Conservation (phyloP, 139 green algal species). For the Prasinococcaceae sp. region DNA sequence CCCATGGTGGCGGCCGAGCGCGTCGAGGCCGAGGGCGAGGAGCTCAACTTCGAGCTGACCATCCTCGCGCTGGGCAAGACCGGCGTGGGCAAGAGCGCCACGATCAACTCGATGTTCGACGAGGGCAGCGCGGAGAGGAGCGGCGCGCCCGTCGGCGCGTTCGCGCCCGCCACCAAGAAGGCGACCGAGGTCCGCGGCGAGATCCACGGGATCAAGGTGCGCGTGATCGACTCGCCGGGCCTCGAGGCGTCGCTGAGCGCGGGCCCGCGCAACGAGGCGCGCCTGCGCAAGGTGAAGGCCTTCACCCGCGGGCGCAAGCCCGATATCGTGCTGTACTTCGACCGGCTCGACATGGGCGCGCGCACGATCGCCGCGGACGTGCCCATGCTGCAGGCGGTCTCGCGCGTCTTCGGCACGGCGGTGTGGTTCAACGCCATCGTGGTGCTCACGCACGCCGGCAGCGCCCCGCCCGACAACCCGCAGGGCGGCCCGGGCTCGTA, state of each 20-base stretch:
- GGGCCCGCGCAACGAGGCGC: conserved; percentile 33
- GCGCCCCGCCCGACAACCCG: conserved; percentile 44
- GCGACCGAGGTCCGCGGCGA: conserved; percentile 32
- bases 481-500: conserved; percentile 30
- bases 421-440: conserved; percentile 60
- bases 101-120: conserved; percentile 48
- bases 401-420: conserved; percentile 39
- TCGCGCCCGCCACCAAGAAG: conserved; percentile 24
- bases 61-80: conserved; percentile 57
- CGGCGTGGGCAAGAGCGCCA: conserved; percentile 54
- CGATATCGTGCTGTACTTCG: conserved; percentile 65
- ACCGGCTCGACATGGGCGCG: conserved; percentile 44
- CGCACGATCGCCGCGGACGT: conserved; percentile 29
- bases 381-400: conserved; percentile 43
- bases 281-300: conserved; percentile 28
- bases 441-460: conserved; percentile 51
- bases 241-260: conserved; percentile 33
- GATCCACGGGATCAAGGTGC: conserved; percentile 42
- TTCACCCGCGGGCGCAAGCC: conserved; percentile 43
- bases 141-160: conserved; percentile 13
- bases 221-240: conserved; percentile 68
- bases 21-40: conserved; percentile 13
- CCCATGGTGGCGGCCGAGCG: conserved; percentile 13
- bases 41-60: conserved; percentile 40
- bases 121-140: too few species aligned